phyloP scores from a whole-genome alignment of 2,329 filamentous ascomycete genomes.

The Phialophora macrospora region DNA sequence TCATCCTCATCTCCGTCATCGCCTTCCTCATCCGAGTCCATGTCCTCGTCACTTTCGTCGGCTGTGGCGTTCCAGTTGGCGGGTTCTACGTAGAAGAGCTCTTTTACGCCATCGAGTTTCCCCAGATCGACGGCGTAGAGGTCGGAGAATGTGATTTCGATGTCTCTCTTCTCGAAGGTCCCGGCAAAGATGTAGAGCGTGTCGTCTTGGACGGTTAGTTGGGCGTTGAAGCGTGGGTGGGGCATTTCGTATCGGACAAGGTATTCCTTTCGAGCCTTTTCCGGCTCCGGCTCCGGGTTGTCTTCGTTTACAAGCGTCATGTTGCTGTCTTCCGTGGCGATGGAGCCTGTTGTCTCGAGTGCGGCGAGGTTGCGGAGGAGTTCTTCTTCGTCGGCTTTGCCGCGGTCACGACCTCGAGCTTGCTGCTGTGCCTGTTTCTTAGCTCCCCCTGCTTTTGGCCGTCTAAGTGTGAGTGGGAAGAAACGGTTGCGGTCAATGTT shows the following conservation, averaged over 20 bases:
- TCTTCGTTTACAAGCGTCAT: constrained; percentile 50
- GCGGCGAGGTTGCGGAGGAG: constrained; percentile 83
- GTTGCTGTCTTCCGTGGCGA: constrained; percentile 59
- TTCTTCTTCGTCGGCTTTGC: constrained; percentile 90
- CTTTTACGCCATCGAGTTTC: constrained; percentile 90
- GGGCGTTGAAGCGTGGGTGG: constrained; percentile 87
- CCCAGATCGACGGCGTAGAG: constrained; percentile 92
- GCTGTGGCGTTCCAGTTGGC: constrained; percentile 78
- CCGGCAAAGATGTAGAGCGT: constrained; percentile 92
- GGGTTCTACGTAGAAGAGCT: constrained; percentile 83
- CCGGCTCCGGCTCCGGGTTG: constrained; percentile 60
- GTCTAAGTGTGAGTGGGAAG: constrained; percentile 79
- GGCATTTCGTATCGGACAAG: constrained; percentile 80
- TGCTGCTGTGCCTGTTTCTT: constrained; percentile 51
- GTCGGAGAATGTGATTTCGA: constrained; percentile 95
- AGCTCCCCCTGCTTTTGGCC: constrained; percentile 70
- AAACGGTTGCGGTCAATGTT: constrained; percentile 95
- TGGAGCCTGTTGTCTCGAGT: constrained; percentile 73
- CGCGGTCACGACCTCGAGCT: constrained; percentile 62
- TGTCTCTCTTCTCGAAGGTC: constrained; percentile 91
- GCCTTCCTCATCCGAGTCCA: background rate
- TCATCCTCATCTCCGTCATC: constrained; percentile 45
- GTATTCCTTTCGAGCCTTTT: constrained; percentile 59
- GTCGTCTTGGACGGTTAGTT: constrained; percentile 88
- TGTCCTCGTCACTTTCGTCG: constrained; percentile 60